phyloP scores from a whole-genome alignment of 163 green algal species.

The Scenedesmus sp. region DNA sequence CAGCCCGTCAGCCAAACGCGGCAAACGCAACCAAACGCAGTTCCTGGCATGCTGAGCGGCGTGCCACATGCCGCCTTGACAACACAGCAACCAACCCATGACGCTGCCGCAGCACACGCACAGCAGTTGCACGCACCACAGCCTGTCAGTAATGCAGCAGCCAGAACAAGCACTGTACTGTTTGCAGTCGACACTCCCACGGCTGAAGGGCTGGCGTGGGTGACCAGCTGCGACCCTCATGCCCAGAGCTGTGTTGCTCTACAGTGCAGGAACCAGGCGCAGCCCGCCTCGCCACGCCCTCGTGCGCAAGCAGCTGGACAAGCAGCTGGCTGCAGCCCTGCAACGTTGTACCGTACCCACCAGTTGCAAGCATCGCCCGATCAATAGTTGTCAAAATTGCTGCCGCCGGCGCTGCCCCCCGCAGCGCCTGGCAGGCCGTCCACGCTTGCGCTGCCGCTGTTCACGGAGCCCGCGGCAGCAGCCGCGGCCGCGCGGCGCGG shows the following conservation, averaged over 20 bases:
- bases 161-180: neutral
- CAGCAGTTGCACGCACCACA: neutral
- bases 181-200: neutral
- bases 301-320: neutral
- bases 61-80: neutral
- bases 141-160: too few relatives aligned
- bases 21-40: neutral
- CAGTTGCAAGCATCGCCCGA: neutral
- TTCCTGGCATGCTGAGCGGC: neutral
- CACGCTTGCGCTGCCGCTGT: neutral
- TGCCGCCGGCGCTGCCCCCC: neutral
- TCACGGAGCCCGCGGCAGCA: conserved; percentile 25
- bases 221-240: too few relatives aligned
- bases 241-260: too few relatives aligned
- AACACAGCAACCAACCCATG: neutral
- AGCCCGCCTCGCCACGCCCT: too few relatives aligned
- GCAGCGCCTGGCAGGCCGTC: neutral
- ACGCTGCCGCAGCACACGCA: neutral
- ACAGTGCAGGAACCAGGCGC: too few relatives aligned
- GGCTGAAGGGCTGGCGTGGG: too few relatives aligned
- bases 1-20: neutral
- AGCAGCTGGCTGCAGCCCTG: neutral
- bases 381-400: conserved; percentile 54
- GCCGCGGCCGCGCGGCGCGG: conserved; percentile 51
- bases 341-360: neutral